phyloP scores from a whole-genome alignment of 306 rosid species.

The Alnus glutinosa region DNA sequence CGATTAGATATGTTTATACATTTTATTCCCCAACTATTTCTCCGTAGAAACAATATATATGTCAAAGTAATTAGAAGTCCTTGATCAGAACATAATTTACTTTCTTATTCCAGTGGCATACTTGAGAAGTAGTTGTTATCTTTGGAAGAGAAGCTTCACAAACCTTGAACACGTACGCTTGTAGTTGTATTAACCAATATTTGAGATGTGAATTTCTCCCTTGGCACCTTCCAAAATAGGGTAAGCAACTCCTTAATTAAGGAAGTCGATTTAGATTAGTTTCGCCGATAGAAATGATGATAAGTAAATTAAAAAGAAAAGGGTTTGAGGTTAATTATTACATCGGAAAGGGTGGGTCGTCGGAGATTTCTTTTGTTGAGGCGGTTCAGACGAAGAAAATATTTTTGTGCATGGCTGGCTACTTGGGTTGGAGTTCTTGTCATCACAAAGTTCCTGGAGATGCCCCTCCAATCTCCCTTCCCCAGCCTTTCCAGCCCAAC shows the following conservation, averaged over 20 bases:
- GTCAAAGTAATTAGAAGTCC: background rate
- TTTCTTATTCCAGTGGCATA: background rate
- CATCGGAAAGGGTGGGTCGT: slow-evolving; percentile 79
- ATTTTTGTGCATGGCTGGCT: slow-evolving; percentile 95
- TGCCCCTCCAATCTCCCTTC: slow-evolving; percentile 93
- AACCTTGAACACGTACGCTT: no score
- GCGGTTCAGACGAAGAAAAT: slow-evolving; percentile 59
- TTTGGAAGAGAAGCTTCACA: no score
- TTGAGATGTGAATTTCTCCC: slow-evolving; percentile 3
- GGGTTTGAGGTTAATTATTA: slow-evolving; percentile 30
- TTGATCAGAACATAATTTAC: background rate
- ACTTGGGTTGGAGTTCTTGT: slow-evolving; percentile 95
- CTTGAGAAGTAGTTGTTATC: no score
- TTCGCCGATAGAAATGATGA: background rate
- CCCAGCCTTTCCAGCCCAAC: slow-evolving; percentile 80
- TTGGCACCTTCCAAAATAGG: slow-evolving; percentile 8
- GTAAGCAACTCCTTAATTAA: background rate
- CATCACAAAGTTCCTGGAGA: slow-evolving; percentile 66
- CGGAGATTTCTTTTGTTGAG: slow-evolving; percentile 64
- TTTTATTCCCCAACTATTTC: no score
- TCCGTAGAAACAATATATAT: no score
- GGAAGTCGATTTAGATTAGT: background rate
- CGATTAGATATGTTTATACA: no score
- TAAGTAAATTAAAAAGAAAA: background rate
- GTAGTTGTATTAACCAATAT: no score